Conservation (phyloP, 2,329 filamentous ascomycete species). For the Trichothecium sympodiale region DNA sequence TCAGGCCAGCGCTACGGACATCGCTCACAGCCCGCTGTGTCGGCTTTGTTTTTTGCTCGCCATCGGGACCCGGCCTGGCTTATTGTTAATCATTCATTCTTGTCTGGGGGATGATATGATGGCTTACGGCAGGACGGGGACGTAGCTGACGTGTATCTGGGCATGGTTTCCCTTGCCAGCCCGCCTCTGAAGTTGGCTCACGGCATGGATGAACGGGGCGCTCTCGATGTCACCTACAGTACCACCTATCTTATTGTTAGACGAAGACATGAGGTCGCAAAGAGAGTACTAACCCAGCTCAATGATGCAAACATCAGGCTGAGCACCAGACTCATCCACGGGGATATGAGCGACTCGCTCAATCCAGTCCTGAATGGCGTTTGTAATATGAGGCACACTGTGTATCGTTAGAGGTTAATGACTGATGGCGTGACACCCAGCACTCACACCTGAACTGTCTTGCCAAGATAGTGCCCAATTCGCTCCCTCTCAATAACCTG, state of each 20-base stretch:
- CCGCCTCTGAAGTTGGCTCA: slow-evolving; percentile 58
- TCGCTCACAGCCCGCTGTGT: slow-evolving; percentile 84
- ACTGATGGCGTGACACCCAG: neutral
- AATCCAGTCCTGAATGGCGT: slow-evolving; percentile 89
- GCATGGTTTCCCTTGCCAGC: slow-evolving; percentile 72
- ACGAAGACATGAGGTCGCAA: neutral
- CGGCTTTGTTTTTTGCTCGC: slow-evolving; percentile 91
- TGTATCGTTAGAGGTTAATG: neutral
- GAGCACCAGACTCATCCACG: slow-evolving; percentile 71
- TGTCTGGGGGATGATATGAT: neutral
- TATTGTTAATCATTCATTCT: slow-evolving; percentile 2
- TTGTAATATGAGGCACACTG: slow-evolving; percentile 74
- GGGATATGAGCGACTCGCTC: slow-evolving; percentile 74
- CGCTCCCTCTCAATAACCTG: slow-evolving; percentile 67
- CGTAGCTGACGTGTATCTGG: slow-evolving; percentile 80
- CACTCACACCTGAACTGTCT: slow-evolving; percentile 64
- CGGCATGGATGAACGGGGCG: slow-evolving; percentile 77
- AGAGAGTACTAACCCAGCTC: slow-evolving; percentile 19
- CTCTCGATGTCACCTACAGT: slow-evolving; percentile 71
- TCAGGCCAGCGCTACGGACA: slow-evolving; percentile 69
- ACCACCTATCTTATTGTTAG: slow-evolving; percentile 32
- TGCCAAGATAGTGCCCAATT: slow-evolving; percentile 68
- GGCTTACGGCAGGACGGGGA: slow-evolving; percentile 46
- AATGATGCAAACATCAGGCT: slow-evolving; percentile 84
- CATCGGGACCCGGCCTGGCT: slow-evolving; percentile 18